Evolutionary conservation across 192 early-diverging fungal species (phyloP), one percentile per base, ranked within the genome.

Genomic region (Coemansia sp.): DNA sequence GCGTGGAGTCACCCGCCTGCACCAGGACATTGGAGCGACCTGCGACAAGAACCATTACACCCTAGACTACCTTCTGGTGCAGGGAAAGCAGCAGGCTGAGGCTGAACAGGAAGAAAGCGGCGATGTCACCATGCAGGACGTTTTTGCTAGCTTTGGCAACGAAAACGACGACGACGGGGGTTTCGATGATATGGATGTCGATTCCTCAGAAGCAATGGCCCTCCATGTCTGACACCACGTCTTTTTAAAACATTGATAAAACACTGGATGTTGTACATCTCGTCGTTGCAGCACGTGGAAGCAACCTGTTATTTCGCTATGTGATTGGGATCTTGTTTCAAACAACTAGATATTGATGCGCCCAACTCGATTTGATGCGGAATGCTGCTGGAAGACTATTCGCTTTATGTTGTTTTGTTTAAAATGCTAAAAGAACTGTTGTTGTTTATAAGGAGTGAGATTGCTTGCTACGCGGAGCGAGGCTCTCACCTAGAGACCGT

Each of bases 1-100:
- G 63, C 92, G 95, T 42, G 84, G 82, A 15, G 79, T 91, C n/a
- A 15, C 65, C 37, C 64, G 78, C 20, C 40, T 81, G 65, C 78
- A 75, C 63, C 72, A 81, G 72, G 78, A 81, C 25, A 74, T 81
- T 75, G 78, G 78, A 14, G 25, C 62, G 1, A 68, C 75, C 8
- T 81, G 78, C 52, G 78, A 81, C 37, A 72, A 75, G 41, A 81
- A 81, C 60, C 55, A 72, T 62, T 81, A 81, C 41, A 34, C 68
- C 22, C 55, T 81, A 15, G 62, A 57, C 15, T 81, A 81, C 38
- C 57, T 81, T 19, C 53, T 81, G 14, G 56, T 57, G 2, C 78
- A 75, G 59, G 68, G 78, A 56, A 75, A 75, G 73, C 78, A 65
- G 14, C 20, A 33, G 15, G 40, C 30, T 8, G 76, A 73, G 57